Percentiles rank a stretch among this genome's conserved stretches.
These are phyloP conservation scores for Naumovozyma baii DNA, from an alignment of 805 yeast genomes.

Conservation along the genomic window DNA sequence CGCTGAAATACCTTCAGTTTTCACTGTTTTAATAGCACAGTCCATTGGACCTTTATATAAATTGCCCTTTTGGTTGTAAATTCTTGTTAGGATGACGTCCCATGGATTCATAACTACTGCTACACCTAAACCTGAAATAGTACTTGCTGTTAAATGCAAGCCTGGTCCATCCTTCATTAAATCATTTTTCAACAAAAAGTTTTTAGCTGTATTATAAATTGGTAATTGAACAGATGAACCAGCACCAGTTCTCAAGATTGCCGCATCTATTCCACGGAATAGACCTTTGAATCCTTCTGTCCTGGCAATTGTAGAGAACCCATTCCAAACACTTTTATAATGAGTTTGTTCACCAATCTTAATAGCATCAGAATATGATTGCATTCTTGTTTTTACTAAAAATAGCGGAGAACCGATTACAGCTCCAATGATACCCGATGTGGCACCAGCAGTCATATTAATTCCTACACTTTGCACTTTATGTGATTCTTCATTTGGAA, in stretches of 20 bases:
- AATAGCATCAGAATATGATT: constrained; percentile 63
- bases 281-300: constrained; percentile 77
- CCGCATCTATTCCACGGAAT: constrained; percentile 90
- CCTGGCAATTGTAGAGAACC: constrained; percentile 49
- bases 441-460: constrained; percentile 70
- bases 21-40: constrained; percentile 75
- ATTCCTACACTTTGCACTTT: constrained; percentile 42
- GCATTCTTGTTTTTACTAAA: constrained; percentile 92
- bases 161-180: constrained; percentile 53
- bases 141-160: constrained; percentile 63
- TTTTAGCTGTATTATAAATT: constrained; percentile 70
- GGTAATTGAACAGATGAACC: constrained; percentile 96
- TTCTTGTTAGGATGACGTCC: constrained; percentile 89
- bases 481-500: constrained; percentile 42
- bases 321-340: constrained; percentile 61
- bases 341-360: constrained; percentile 88
- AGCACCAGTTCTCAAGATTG: constrained; percentile 85
- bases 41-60: constrained; percentile 81
- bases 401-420: constrained; percentile 84
- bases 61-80: constrained; percentile 88
- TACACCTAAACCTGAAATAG: constrained; percentile 83
- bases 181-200: constrained; percentile 43
- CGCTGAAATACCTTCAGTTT: constrained; percentile 76
- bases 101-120: constrained; percentile 95
- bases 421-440: constrained; percentile 86